Evolutionary conservation across 257 asterid species (phyloP), one percentile per base, ranked within the genome.

Genomic region (Ehretia macrophylla): DNA sequence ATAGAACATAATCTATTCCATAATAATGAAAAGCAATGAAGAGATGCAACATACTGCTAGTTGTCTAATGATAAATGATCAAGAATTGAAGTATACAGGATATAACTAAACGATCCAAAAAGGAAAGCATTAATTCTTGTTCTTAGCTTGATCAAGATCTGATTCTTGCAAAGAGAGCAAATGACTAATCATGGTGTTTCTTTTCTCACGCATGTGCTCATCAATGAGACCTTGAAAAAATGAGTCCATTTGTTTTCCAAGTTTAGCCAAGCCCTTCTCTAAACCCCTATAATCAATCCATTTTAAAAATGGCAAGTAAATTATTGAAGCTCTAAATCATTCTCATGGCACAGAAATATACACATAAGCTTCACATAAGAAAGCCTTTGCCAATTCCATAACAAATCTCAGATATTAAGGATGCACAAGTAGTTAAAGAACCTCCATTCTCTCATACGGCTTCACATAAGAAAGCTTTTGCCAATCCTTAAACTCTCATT

Each of bases 401-500:
- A n/a, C n/a, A n/a, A n/a, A n/a, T n/a, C n/a, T n/a, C n/a, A n/a
- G n/a, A n/a, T n/a, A n/a, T n/a, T n/a, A n/a, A n/a, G n/a, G n/a
- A n/a, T n/a, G n/a, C n/a, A n/a, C n/a, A n/a, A n/a, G n/a, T n/a
- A n/a, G n/a, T n/a, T n/a, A n/a, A 55, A 68, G 80, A 8, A 55
- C 75, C 44, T 72, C 81, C 61, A 64, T 68, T 54, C 74, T 77
- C 80, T 92, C 86, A 14, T 92, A 88, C 1, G 95, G 94, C 77
- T 91, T 88, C 57, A 77, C 59, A 52, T 85, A 88, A 11, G 78
- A 62, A 67, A 88, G 86, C 66, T 95, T 70, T 72, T 88, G 96
- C 95, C 98, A 91, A 56, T 85, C 79, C 67, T 80, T 65, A 85
- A 56, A 19, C 66, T 81, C 83, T 88, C 94, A 78, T 72, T 82